Evolutionary conservation across 352 stramenopile genomes (phyloP).

Genomic region (Pythium rhizo-oryzae): DNA sequence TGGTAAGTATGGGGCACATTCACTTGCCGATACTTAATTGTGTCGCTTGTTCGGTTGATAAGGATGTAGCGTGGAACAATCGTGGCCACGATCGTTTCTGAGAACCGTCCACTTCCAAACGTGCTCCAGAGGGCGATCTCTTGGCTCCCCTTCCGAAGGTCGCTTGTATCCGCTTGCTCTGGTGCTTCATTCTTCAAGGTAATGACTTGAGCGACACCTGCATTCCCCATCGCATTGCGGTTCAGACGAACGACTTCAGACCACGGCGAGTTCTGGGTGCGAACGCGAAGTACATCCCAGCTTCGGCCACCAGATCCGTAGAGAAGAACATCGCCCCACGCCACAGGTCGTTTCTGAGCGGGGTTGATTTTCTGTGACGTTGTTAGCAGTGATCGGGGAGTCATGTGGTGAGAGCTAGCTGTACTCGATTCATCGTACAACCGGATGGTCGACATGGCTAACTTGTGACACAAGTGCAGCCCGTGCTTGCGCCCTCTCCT

Average conservation of each 20-base stretch:
- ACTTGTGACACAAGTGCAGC: conserved; percentile 86
- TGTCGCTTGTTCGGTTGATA: conserved; percentile 85
- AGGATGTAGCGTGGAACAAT: conserved; percentile 87
- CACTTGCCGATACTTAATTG: conserved; percentile 85
- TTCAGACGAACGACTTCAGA: conserved; percentile 87
- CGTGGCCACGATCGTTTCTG: conserved; percentile 86
- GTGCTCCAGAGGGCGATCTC: conserved; percentile 87
- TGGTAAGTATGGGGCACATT: conserved; percentile 76
- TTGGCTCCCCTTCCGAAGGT: conserved; percentile 67
- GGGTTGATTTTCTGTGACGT: conserved; percentile 78
- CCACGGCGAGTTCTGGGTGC: conserved; percentile 75
- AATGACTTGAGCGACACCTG: conserved; percentile 84
- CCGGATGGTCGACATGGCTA: conserved; percentile 87
- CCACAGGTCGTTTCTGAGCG: conserved; percentile 76
- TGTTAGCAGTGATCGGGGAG: conserved; percentile 68
- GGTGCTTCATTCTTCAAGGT: conserved; percentile 76
- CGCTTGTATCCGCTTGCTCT: conserved; percentile 59
- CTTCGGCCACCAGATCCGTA: conserved; percentile 80
- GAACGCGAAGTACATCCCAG: conserved; percentile 84
- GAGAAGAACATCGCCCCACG: conserved; percentile 74
- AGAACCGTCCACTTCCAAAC: conserved; percentile 81
- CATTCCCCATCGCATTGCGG: conserved; percentile 89
- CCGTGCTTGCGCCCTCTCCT: conserved; percentile 65
- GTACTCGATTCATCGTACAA: conserved; percentile 88
- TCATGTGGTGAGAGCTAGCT: conserved; percentile 82